Conservation (phyloP, 257 asterid genomes). For the Leonotis leonurus region DNA sequence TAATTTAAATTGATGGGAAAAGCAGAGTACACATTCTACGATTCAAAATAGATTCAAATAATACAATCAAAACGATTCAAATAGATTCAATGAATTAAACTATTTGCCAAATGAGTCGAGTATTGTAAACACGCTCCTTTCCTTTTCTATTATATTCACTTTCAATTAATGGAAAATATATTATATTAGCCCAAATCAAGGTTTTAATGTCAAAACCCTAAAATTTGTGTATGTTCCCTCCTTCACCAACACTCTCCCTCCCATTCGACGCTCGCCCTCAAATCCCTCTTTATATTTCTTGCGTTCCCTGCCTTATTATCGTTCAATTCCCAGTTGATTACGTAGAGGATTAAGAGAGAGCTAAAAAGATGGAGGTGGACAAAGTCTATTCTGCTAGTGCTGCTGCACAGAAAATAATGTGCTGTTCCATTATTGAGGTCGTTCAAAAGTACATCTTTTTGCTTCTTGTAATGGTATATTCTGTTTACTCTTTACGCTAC, state of each 20-base stretch:
- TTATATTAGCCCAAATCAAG: background rate
- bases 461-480: slow-evolving; percentile 36
- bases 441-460: slow-evolving; percentile 22
- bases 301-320: background rate
- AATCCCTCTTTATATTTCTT: background rate
- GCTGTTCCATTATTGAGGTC: slow-evolving; percentile 24
- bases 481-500: slow-evolving; percentile 11
- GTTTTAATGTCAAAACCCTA: slow-evolving; percentile 23
- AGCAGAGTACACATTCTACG: too few species aligned
- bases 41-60: background rate
- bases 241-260: background rate
- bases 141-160: background rate
- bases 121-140: background rate
- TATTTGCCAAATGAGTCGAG: background rate
- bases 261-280: background rate
- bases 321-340: background rate
- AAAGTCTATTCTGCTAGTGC: slow-evolving; percentile 18
- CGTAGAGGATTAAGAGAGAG: background rate
- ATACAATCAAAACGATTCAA: too few species aligned
- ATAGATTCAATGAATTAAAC: too few species aligned
- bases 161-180: too few species aligned
- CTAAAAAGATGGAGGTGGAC: slow-evolving; percentile 22
- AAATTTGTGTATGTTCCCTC: slow-evolving; percentile 20
- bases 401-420: slow-evolving; percentile 20
- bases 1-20: too few species aligned